These are phyloP conservation scores for Neurospora sp. DNA, from an alignment of 495 filamentous ascomycete genomes.

Conservation along the genomic window DNA sequence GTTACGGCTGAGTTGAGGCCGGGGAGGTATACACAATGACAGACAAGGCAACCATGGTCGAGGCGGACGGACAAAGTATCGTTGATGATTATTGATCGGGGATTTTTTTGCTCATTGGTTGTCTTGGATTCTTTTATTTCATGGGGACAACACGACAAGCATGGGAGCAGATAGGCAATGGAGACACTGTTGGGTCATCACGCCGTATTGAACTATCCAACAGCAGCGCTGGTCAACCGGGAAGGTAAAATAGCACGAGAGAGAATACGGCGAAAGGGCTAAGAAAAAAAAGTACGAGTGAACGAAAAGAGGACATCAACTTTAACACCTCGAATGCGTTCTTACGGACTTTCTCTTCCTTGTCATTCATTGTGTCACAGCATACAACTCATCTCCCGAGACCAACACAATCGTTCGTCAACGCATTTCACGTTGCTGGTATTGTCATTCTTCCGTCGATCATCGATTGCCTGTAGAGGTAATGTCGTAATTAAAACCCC, in stretches of 20 bases:
- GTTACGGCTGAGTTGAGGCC: background rate
- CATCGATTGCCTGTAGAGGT: background rate
- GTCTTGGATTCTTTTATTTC: background rate
- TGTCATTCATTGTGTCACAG: background rate
- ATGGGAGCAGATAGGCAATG: background rate
- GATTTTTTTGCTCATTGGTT: background rate
- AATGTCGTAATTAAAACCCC: background rate
- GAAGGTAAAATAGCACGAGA: background rate
- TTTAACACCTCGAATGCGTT: background rate
- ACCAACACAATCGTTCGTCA: background rate
- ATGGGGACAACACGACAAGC: background rate
- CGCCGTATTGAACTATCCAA: background rate
- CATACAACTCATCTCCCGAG: background rate
- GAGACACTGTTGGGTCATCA: background rate
- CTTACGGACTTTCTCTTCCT: background rate
- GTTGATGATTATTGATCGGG: background rate
- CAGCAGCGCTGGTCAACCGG: background rate
- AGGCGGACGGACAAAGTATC: background rate
- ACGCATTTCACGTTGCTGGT: background rate
- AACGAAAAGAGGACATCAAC: background rate
- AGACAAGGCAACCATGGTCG: background rate
- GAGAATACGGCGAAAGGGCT: background rate
- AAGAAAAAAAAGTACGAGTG: background rate
- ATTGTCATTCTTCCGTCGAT: background rate
- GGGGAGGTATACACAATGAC: background rate